Base-by-base conservation (phyloP, 2,329 filamentous ascomycete species). In the Pyrenophora seminiperda region DNA sequence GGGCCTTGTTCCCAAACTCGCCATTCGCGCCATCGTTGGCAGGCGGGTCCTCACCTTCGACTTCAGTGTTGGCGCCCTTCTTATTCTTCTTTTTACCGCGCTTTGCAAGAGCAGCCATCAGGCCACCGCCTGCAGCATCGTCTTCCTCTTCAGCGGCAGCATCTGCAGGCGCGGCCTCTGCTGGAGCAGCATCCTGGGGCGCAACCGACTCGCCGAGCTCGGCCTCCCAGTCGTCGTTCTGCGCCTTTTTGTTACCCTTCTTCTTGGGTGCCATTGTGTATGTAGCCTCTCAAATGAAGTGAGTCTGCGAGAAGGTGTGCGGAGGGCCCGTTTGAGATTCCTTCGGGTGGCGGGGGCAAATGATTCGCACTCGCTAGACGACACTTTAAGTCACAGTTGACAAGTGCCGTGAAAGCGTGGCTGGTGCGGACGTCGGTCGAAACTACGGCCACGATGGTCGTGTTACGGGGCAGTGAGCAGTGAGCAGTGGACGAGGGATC, bases 201-300 rank as follows among this genome's bases (percentile, higher is more conserved):
- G 84, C 83, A 67, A 86, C 81, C 54, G 81, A 79, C 78, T 97
- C 93, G 67, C 91, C 92, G 47, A 97, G 81, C 58, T 96, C 91
- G 47, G 89, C 86, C 75, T 97, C 94, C 93, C 93, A 97, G 81
- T 97, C 91, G 71, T 96, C 91, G 69, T 96, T 90, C 71, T 89
- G 84, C 73, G 85, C 87, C 75, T 86, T 87, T 81, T 93, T 95
- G 77, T 87, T 89, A 73, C 87, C 88, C 84, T 96, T 97, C 83
- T 94, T 95, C 81, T 97, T 97, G 56, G 92, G 92, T 70, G 92
- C 79, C 93, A 97, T 97, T 54, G 75, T 80, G 75, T 45, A 30
- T 31, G 46, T 33, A 14, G 40, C 39, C 30, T 36, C 44, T 24
- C 17, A 33, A 36, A 38, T 27, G 34, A 15, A 13, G 18, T 7